These are phyloP conservation scores for Aspergillus aculeatinus DNA, from an alignment of 2,329 filamentous ascomycete species.

Conservation along the genomic window DNA sequence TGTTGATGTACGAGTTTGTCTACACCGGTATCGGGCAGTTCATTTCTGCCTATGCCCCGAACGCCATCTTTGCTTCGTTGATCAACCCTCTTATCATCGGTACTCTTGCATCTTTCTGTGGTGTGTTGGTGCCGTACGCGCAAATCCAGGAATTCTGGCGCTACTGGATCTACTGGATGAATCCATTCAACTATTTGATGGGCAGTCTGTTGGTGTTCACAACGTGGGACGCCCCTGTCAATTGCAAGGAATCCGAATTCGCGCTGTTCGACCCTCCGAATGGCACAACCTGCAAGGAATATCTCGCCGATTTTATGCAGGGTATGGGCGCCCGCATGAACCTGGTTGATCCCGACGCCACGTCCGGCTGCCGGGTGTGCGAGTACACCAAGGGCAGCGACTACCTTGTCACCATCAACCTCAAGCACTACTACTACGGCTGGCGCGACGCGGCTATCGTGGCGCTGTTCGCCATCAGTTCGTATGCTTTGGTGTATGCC, in stretches of 20 bases:
- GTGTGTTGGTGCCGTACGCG: constrained; percentile 30
- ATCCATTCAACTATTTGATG: constrained; percentile 35
- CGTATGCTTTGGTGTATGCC: constrained; percentile 50
- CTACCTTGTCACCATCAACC: constrained; percentile 59
- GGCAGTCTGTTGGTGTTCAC: constrained; percentile 30
- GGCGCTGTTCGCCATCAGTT: constrained; percentile 55
- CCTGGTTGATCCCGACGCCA: constrained; percentile 61
- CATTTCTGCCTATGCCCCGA: constrained; percentile 71
- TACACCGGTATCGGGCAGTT: constrained; percentile 72
- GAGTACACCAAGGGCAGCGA: constrained; percentile 59
- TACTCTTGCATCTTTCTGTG: constrained; percentile 32
- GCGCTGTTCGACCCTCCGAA: constrained; percentile 34
- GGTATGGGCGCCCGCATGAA: constrained; percentile 50
- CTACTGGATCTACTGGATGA: constrained; percentile 35
- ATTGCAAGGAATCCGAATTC: constrained; percentile 27
- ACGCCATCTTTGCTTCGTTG: constrained; percentile 68
- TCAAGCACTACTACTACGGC: constrained; percentile 61
- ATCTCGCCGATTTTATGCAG: constrained; percentile 54
- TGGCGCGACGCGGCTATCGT: constrained; percentile 66
- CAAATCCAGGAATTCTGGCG: constrained; percentile 34
- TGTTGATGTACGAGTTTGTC: constrained; percentile 70
- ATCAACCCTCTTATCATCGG: constrained; percentile 71
- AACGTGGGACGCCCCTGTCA: constrained; percentile 24
- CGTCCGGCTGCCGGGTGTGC: constrained; percentile 59
- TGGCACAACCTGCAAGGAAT: constrained; percentile 56